phyloP scores from a whole-genome alignment of 2,329 filamentous ascomycete genomes.

The Aspergillus sp. region DNA sequence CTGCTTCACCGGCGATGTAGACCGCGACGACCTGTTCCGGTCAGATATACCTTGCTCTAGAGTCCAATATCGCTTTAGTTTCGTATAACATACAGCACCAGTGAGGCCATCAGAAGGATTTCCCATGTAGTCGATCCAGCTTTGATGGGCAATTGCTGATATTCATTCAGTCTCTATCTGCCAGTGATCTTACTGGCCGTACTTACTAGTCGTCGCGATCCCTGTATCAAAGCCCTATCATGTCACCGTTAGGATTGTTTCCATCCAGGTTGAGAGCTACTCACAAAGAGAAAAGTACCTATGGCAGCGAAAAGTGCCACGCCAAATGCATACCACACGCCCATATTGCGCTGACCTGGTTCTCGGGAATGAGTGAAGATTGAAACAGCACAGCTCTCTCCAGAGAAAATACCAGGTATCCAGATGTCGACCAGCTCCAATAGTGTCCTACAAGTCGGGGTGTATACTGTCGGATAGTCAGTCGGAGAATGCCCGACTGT shows the following conservation, averaged over 20 bases:
- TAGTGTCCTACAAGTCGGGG: conserved; percentile 13
- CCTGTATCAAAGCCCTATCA: conserved; percentile 52
- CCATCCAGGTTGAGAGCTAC: conserved; percentile 8
- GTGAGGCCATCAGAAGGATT: conserved; percentile 48
- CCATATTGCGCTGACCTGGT: conserved; percentile 20
- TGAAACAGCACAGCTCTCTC: no score
- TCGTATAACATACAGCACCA: conserved; percentile 38
- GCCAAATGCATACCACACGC: conserved; percentile 41
- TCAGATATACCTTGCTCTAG: neutral
- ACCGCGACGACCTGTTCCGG: conserved; percentile 44
- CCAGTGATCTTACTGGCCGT: neutral
- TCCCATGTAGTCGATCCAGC: conserved; percentile 53
- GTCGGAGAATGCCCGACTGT: conserved; percentile 23
- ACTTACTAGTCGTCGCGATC: conserved; percentile 51
- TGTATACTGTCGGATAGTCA: conserved; percentile 5
- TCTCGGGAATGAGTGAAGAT: neutral
- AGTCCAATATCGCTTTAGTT: neutral
- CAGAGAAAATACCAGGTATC: neutral
- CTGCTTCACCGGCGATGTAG: conserved; percentile 53
- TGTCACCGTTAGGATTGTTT: conserved; percentile 2
- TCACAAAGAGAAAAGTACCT: conserved; percentile 51
- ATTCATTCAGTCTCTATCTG: neutral
- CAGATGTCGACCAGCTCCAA: conserved; percentile 2
- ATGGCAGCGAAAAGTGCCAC: conserved; percentile 51
- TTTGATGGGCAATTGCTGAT: conserved; percentile 50